Conservation (phyloP, 2,329 filamentous ascomycete genomes). For the Sporothrix brasiliensis region DNA sequence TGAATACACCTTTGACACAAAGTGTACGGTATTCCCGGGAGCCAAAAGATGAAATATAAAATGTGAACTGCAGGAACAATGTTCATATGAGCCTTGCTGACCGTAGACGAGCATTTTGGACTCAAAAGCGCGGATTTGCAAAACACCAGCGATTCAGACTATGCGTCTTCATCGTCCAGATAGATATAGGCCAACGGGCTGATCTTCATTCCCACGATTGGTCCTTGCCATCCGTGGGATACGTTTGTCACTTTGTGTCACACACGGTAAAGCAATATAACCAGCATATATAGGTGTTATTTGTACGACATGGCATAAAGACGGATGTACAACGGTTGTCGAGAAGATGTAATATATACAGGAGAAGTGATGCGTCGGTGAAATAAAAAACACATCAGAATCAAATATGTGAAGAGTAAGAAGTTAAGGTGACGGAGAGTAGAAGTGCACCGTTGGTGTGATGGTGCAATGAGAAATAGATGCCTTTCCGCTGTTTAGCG, state of each 20-base stretch:
- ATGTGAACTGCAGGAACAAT: too few species aligned
- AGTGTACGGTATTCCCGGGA: too few species aligned
- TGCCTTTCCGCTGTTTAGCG: neutral
- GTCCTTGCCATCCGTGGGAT: neutral
- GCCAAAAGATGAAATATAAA: too few species aligned
- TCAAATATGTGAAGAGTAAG: neutral
- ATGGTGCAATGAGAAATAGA: neutral
- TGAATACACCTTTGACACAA: too few species aligned
- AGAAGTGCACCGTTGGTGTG: neutral
- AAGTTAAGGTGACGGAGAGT: neutral
- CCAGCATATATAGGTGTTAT: slow-evolving; percentile 9
- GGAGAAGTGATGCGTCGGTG: neutral
- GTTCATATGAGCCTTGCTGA: too few species aligned
- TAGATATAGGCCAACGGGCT: neutral
- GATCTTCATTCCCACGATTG: neutral
- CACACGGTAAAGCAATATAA: neutral
- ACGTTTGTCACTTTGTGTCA: neutral
- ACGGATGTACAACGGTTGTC: slow-evolving; percentile 19
- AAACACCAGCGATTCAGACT: too few species aligned
- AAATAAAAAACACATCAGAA: neutral
- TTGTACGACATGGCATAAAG: slow-evolving; percentile 20
- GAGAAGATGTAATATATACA: slow-evolving; percentile 27
- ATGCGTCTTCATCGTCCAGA: too few species aligned
- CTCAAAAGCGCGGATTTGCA: too few species aligned
- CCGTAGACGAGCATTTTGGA: too few species aligned